These are phyloP conservation scores for Beta lomatogona DNA, from an alignment of 179 eudicot species.

Conservation along the genomic window DNA sequence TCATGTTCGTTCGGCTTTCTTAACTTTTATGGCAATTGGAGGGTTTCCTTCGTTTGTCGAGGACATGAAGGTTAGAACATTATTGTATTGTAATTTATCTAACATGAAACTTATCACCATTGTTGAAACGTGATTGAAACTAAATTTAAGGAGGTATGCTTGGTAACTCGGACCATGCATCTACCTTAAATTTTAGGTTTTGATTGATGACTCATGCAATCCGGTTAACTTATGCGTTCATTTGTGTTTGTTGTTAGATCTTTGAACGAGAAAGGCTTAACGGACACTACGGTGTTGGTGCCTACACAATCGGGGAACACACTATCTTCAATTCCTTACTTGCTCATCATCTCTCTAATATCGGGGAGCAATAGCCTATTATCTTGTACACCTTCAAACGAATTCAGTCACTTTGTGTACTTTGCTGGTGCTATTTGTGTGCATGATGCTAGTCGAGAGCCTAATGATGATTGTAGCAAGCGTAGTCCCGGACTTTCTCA, in stretches of 20 bases:
- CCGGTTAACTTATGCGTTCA: not conserved
- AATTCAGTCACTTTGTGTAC: conserved; percentile 43
- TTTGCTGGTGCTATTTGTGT: conserved; percentile 45
- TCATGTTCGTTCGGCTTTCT: conserved; percentile 55
- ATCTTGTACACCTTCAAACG: conserved; percentile 58
- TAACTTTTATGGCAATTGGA: conserved; percentile 72
- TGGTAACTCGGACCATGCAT: too few relatives aligned
- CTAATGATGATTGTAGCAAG: conserved; percentile 68
- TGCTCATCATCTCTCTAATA: conserved; percentile 47
- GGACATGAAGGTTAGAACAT: conserved; percentile 56
- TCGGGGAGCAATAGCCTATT: conserved; percentile 68
- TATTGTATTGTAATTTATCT: not conserved
- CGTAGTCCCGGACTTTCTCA: conserved; percentile 59
- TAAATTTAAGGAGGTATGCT: too few relatives aligned
- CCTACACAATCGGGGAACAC: conserved; percentile 63
- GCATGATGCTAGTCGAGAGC: conserved; percentile 66
- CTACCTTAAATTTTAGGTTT: too few relatives aligned
- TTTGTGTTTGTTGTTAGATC: conserved; percentile 33
- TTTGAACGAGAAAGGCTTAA: conserved; percentile 62
- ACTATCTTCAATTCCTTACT: conserved; percentile 53
- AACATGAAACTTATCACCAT: not conserved
- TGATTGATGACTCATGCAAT: too few relatives aligned
- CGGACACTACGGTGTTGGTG: conserved; percentile 60
- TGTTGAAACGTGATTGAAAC: too few relatives aligned
- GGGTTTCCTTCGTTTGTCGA: conserved; percentile 80